Evolutionary conservation across 2,329 filamentous ascomycete genomes (phyloP).

Genomic region (Neurospora sp.): DNA sequence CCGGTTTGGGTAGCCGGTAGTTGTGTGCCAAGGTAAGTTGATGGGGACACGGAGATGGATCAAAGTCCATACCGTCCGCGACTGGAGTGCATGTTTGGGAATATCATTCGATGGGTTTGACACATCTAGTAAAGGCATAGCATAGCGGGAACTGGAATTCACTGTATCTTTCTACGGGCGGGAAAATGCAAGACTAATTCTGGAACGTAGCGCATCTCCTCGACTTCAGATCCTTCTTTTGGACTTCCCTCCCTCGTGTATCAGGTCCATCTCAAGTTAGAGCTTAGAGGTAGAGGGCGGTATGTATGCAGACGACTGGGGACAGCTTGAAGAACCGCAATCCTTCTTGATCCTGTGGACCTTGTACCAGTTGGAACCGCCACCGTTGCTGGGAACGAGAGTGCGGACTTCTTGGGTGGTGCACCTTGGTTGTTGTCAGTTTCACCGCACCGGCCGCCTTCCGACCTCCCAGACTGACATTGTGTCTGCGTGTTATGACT

Average conservation of each 20-base stretch:
- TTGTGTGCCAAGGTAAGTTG: neutral
- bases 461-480: neutral
- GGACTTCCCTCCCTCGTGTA: neutral
- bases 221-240: neutral
- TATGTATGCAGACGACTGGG: neutral
- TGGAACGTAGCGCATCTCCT: neutral
- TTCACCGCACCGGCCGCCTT: no score
- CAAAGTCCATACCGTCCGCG: neutral
- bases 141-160: neutral
- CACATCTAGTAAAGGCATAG: neutral
- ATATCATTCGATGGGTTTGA: neutral
- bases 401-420: neutral
- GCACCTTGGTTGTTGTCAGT: neutral
- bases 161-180: neutral
- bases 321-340: neutral
- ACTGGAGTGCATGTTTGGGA: conserved; percentile 32
- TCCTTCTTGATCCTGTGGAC: neutral
- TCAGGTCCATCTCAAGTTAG: neutral
- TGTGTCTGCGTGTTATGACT: neutral
- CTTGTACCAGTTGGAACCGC: neutral
- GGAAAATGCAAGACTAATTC: neutral
- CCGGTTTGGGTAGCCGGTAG: conserved; percentile 35
- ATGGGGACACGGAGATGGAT: neutral
- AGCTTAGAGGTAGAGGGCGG: neutral
- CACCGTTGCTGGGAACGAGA: neutral